phyloP scores from a whole-genome alignment of 2,329 filamentous ascomycete species.

The Chrysoporthe cubensis region DNA sequence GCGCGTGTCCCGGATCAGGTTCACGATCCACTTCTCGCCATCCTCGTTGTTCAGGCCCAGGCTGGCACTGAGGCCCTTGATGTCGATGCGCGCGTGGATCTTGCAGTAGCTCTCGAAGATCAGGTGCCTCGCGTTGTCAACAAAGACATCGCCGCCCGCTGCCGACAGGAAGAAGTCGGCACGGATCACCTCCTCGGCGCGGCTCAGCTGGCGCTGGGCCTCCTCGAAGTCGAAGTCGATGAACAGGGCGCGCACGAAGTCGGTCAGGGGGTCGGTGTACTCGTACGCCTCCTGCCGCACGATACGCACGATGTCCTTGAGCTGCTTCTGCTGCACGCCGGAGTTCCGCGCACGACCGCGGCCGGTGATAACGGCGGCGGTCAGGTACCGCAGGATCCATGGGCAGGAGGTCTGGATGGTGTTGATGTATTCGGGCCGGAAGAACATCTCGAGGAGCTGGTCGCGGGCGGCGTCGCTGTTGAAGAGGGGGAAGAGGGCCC shows the following conservation, averaged over 20 bases:
- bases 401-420: constrained; percentile 98
- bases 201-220: constrained; percentile 83
- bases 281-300: constrained; percentile 98
- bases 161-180: constrained; percentile 90
- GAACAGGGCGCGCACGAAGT: constrained; percentile 95
- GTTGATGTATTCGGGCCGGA: constrained; percentile 97
- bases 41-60: constrained; percentile 91
- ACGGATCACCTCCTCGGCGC: constrained; percentile 89
- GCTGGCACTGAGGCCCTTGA: constrained; percentile 91
- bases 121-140: constrained; percentile 91
- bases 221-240: constrained; percentile 97
- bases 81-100: constrained; percentile 98
- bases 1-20: constrained; percentile 95
- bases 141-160: constrained; percentile 81
- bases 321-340: constrained; percentile 91
- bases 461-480: constrained; percentile 94
- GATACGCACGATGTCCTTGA: constrained; percentile 95
- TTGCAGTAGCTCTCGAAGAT: constrained; percentile 99
- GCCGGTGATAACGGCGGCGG: constrained; percentile 93
- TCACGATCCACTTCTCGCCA: constrained; percentile 99
- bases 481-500: constrained; percentile 98
- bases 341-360: constrained; percentile 81
- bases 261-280: constrained; percentile 93
- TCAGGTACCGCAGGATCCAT: constrained; percentile 93
- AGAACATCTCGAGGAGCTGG: constrained; percentile 91